phyloP scores from a whole-genome alignment of 1,139 yeast species.

The Pichia inconspicua region DNA sequence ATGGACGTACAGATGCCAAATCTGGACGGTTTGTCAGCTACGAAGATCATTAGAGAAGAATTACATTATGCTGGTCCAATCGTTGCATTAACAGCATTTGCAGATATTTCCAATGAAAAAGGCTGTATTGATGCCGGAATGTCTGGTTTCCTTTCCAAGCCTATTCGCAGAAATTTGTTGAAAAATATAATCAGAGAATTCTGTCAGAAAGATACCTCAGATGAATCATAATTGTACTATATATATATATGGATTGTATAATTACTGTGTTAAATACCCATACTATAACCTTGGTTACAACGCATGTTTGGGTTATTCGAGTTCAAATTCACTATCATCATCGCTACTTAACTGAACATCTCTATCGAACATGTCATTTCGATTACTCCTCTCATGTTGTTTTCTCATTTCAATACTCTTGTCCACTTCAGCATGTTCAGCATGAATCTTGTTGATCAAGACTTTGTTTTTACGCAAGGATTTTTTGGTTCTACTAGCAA shows the following conservation, averaged over 20 bases:
- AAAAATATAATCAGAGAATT: slow-evolving; percentile 43
- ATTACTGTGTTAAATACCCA: not conserved
- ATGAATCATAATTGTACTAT: not conserved
- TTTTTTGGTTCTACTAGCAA: slow-evolving; percentile 9
- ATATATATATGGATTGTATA: too few species aligned
- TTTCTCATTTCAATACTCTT: slow-evolving; percentile 14
- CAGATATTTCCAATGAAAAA: slow-evolving; percentile 75
- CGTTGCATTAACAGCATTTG: slow-evolving; percentile 90
- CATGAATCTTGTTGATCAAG: not conserved
- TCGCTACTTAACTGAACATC: not conserved
- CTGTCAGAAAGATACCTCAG: slow-evolving; percentile 20
- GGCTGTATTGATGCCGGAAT: slow-evolving; percentile 78
- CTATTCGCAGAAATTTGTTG: slow-evolving; percentile 66
- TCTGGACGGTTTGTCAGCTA: slow-evolving; percentile 79
- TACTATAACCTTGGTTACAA: not conserved
- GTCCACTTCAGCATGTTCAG: slow-evolving; percentile 8
- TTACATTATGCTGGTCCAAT: slow-evolving; percentile 65
- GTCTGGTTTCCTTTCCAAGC: slow-evolving; percentile 84
- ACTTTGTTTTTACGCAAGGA: slow-evolving; percentile 6
- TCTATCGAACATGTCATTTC: not conserved
- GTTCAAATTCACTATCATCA: not conserved
- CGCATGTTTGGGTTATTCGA: not conserved
- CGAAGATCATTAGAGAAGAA: slow-evolving; percentile 60
- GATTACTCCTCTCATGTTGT: not conserved
- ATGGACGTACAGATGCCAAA: slow-evolving; percentile 98